Evolutionary conservation across 352 stramenopile species (phyloP).

Genomic region (Phytophthora pistaciae): DNA sequence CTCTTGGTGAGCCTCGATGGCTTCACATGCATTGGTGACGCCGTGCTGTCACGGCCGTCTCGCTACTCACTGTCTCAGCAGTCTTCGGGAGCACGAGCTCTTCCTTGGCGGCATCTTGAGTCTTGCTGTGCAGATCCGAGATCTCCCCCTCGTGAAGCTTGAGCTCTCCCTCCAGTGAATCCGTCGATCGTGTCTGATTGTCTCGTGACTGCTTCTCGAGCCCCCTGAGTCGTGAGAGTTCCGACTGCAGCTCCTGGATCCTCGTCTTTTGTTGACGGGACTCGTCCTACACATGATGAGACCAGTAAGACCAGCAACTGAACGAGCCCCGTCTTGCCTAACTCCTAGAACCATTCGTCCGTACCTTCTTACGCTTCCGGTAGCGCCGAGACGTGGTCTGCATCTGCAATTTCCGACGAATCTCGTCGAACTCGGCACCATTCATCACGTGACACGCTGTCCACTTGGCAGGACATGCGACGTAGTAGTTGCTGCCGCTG

Average conservation of each 20-base stretch:
- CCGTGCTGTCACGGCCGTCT: too few species aligned
- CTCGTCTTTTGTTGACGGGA: constrained; percentile 27
- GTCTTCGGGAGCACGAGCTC: too few species aligned
- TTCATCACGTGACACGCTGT: constrained; percentile 32
- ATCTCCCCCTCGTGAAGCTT: constrained; percentile 23
- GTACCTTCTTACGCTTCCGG: constrained; percentile 50
- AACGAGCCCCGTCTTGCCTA: too few species aligned
- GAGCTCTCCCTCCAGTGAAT: constrained; percentile 36
- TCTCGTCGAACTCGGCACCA: constrained; percentile 27
- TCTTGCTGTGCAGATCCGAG: constrained; percentile 13
- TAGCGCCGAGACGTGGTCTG: constrained; percentile 49
- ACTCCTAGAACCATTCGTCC: too few species aligned
- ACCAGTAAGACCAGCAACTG: not conserved
- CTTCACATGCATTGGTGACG: too few species aligned
- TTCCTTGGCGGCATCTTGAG: constrained; percentile 24
- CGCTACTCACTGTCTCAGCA: too few species aligned
- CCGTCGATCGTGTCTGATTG: constrained; percentile 24
- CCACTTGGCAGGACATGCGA: too few species aligned
- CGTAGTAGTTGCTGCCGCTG: too few species aligned
- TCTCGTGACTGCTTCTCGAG: constrained; percentile 21
- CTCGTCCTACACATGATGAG: constrained; percentile 37
- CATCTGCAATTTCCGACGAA: constrained; percentile 43
- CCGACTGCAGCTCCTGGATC: constrained; percentile 24
- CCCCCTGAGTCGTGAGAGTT: constrained; percentile 27
- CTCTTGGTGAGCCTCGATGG: too few species aligned